Base-by-base conservation (phyloP, 106 monocot genomes). In the Dendrobium officinale region DNA sequence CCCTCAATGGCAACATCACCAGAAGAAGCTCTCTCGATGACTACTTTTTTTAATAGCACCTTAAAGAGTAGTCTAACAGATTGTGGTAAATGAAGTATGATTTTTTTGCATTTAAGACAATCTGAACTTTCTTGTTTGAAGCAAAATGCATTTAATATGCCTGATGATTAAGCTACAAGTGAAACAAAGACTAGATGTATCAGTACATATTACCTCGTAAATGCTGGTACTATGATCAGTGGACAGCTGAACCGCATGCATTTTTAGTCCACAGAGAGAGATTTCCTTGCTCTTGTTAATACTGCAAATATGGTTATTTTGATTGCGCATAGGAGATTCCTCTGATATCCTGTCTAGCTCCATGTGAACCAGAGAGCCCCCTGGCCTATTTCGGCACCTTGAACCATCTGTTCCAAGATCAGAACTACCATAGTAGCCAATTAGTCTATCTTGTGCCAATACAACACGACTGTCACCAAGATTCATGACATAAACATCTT, bases 401-500 rank as follows among this genome's bases (percentile, higher is more conserved):
- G 78, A 2, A 82, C 89, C 87, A 72, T 88, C 86, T 74, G 85
- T 87, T 20, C 19, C 76, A 68, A 80, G 73, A 72, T 45, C 81
- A 26, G 84, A 29, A 73, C 72, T 87, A 58, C 56, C 37, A 43
- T 87, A 51, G 5, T 77, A 75, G 33, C 86, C 86, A 82, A 67
- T 87, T 22, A 82, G 67, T 76, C 79, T 90, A 81, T 98, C 95
- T 80, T 95, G 98, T 59, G 92, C 98, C 86, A 98, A 85, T 17
- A 98, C 80, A 67, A 87, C 95, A 49, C 98, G 92, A 79, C 98
- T 98, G 73, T 98, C 98, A 68, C 98, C 98, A 68, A 98, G 87
- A 77, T 95, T 98, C 92, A 98, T 98, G 55, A 95, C 89, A 82
- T 98, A 98, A 5, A 98, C 98, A 88, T 98, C 98, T 72, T 98